A percentile compares a stretch with the other conserved stretches of the same genome.
phyloP scores from a whole-genome alignment of 257 asterid species.

The Nicotiana tabacum region DNA sequence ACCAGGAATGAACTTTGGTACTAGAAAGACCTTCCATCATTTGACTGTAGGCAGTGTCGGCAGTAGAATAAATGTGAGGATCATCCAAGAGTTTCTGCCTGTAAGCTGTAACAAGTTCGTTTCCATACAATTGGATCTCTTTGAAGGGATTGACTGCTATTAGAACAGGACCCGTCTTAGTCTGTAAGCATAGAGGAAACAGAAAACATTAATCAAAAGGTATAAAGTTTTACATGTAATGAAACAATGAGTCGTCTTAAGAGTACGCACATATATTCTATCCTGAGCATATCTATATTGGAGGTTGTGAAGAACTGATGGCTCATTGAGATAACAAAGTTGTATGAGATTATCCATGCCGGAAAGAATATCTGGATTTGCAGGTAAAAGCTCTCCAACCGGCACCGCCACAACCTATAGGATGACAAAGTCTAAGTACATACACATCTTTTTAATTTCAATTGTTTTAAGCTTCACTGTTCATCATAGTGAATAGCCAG shows the following conservation, averaged over 20 bases:
- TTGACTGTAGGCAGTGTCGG: constrained; percentile 63
- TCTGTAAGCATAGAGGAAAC: constrained; percentile 40
- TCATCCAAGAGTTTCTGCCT: constrained; percentile 60
- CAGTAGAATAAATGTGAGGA: constrained; percentile 86
- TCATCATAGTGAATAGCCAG: constrained; percentile 12
- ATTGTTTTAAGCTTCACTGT: background rate
- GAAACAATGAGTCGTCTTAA: constrained; percentile 1
- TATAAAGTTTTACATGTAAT: background rate
- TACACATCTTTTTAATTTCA: background rate
- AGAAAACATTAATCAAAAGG: background rate
- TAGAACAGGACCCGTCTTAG: constrained; percentile 86
- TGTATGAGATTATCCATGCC: constrained; percentile 88
- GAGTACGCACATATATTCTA: constrained; percentile 62
- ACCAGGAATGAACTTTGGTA: constrained; percentile 8
- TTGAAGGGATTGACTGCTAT: constrained; percentile 90
- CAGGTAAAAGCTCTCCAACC: constrained; percentile 62
- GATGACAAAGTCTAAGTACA: constrained; percentile 16
- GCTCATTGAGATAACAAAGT: constrained; percentile 84
- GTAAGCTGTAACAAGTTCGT: constrained; percentile 59
- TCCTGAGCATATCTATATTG: constrained; percentile 59
- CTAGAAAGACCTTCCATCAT: constrained; percentile 70
- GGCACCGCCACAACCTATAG: constrained; percentile 58
- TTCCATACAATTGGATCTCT: constrained; percentile 59
- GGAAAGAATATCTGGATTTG: constrained; percentile 87
- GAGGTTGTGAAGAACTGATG: constrained; percentile 89